These are phyloP conservation scores for Glycine tomentella DNA, from an alignment of 306 rosid genomes.

Conservation along the genomic window DNA sequence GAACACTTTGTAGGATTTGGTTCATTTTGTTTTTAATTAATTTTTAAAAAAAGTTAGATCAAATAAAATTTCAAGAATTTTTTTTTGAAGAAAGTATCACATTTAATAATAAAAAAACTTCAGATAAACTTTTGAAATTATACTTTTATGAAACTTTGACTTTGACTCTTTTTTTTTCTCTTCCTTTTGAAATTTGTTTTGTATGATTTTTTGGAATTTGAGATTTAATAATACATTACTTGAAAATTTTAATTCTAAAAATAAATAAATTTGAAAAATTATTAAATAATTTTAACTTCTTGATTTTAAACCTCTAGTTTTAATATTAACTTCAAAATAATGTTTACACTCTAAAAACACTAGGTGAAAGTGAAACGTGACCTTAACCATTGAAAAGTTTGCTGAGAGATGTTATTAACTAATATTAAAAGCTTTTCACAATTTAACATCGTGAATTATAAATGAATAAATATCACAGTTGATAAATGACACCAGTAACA, in stretches of 20 bases:
- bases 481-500: neutral
- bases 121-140: neutral
- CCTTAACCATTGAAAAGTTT: no score
- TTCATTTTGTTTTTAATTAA: neutral
- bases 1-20: slow-evolving; percentile 18
- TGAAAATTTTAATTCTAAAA: neutral
- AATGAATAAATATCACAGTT: neutral
- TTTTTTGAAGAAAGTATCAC: neutral
- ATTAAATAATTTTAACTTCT: neutral
- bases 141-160: neutral
- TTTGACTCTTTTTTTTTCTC: neutral
- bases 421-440: neutral
- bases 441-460: neutral
- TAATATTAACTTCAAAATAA: neutral
- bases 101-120: neutral
- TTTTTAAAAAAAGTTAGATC: neutral
- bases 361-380: no score
- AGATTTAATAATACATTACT: neutral
- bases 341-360: neutral
- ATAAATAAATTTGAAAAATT: neutral
- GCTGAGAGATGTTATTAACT: no score
- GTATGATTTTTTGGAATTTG: neutral
- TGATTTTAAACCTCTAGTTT: neutral
- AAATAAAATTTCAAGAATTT: neutral
- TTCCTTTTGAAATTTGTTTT: neutral